Evolutionary conservation across 2,329 filamentous ascomycete genomes (phyloP).

Genomic region (Fonsecaea erecta): DNA sequence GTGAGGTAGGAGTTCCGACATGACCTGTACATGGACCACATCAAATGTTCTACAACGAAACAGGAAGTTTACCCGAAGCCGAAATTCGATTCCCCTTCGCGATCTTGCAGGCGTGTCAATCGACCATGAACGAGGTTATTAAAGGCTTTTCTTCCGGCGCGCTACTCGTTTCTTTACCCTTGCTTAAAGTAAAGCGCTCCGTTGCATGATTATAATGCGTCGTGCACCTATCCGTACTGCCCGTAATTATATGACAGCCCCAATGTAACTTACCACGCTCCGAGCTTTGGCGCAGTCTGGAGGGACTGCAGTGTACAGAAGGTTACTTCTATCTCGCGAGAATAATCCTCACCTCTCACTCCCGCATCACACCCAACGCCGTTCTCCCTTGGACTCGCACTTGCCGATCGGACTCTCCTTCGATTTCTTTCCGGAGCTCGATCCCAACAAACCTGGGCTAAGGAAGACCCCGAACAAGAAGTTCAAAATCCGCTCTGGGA

Average conservation of each 20-base stretch:
- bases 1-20: constrained; percentile 27
- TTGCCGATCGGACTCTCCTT: constrained; percentile 20
- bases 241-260: constrained; percentile 36
- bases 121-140: constrained; percentile 22
- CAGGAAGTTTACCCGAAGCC: constrained; percentile 22
- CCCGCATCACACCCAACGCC: constrained; percentile 14
- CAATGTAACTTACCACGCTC: constrained; percentile 27
- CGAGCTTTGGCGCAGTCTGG: constrained; percentile 31
- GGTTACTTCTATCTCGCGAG: constrained; percentile 20
- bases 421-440: constrained; percentile 32
- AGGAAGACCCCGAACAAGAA: constrained; percentile 37
- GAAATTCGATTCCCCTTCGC: constrained; percentile 21
- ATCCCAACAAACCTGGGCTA: constrained; percentile 35
- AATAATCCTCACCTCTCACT: constrained; percentile 11
- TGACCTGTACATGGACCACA: constrained; percentile 33
- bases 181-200: not conserved
- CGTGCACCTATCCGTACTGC: constrained; percentile 31
- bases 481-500: constrained; percentile 37
- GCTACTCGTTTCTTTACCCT: not conserved
- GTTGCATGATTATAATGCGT: constrained; percentile 37
- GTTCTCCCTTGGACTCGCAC: constrained; percentile 24
- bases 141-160: constrained; percentile 11
- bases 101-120: constrained; percentile 4
- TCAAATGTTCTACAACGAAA: constrained; percentile 3
- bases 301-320: constrained; percentile 32